These are phyloP conservation scores for Ascochyta pisi DNA, from an alignment of 2,329 filamentous ascomycete species.

Conservation along the genomic window DNA sequence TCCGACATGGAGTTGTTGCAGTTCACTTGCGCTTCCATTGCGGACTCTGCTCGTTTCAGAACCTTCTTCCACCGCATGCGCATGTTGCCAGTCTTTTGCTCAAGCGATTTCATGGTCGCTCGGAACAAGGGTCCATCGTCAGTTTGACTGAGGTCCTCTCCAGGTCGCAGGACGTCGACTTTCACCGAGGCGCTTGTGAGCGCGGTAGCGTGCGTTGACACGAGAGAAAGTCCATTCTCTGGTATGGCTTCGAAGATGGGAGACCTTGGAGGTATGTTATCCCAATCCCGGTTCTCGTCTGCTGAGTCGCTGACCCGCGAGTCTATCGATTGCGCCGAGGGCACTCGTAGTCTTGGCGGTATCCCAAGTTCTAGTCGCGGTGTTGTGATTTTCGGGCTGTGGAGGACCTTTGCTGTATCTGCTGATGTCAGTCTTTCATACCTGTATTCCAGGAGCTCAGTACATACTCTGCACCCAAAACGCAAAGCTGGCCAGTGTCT, in stretches of 20 bases:
- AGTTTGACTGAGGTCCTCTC: constrained; percentile 77
- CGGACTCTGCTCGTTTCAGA: constrained; percentile 89
- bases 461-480: constrained; percentile 87
- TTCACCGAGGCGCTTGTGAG: constrained; percentile 62
- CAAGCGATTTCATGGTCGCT: constrained; percentile 93
- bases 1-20: constrained; percentile 85
- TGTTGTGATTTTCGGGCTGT: constrained; percentile 59
- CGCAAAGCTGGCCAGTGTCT: constrained; percentile 89
- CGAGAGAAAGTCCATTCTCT: constrained; percentile 54
- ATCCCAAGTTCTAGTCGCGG: constrained; percentile 76
- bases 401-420: constrained; percentile 50
- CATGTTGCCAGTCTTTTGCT: constrained; percentile 97
- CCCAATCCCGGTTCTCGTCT: constrained; percentile 51
- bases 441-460: not conserved
- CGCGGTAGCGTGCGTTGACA: constrained; percentile 51
- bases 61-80: constrained; percentile 94
- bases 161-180: constrained; percentile 87
- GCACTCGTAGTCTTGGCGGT: constrained; percentile 78
- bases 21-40: constrained; percentile 76
- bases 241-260: constrained; percentile 57
- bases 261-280: constrained; percentile 53
- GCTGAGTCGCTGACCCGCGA: constrained; percentile 80
- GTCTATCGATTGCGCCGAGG: constrained; percentile 79
- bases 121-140: constrained; percentile 96
- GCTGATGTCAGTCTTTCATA: constrained; percentile 15